Evolutionary conservation across 768 basidiomycete genomes (phyloP).

Genomic region (Pleurotus cornucopiae): DNA sequence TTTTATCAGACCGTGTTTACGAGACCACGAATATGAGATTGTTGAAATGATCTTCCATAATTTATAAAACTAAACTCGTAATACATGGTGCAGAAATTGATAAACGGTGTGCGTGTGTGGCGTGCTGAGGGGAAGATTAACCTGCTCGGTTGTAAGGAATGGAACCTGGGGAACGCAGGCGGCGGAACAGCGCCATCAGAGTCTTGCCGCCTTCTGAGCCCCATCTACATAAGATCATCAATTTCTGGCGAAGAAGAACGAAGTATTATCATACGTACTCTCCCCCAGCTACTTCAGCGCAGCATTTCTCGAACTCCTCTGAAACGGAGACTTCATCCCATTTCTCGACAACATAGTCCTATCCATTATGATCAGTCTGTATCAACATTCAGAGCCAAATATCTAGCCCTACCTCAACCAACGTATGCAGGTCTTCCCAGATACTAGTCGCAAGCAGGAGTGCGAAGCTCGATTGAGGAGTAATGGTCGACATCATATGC

Average conservation of each 20-base stretch:
- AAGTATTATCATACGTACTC: slow-evolving; percentile 43
- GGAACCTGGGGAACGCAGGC: slow-evolving; percentile 54
- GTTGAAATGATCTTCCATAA: no score
- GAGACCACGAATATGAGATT: no score
- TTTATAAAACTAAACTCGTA: no score
- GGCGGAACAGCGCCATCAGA: slow-evolving; percentile 60
- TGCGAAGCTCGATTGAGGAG: slow-evolving; percentile 62
- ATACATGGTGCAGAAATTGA: no score
- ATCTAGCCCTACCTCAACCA: slow-evolving; percentile 57
- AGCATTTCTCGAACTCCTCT: slow-evolving; percentile 65
- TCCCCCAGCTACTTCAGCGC: slow-evolving; percentile 68
- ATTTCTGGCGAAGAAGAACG: slow-evolving; percentile 1
- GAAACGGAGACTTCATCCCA: slow-evolving; percentile 68
- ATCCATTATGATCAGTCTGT: slow-evolving; percentile 8
- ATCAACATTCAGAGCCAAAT: slow-evolving; percentile 4
- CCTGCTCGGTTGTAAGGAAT: slow-evolving; percentile 14
- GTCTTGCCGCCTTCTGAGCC: slow-evolving; percentile 69
- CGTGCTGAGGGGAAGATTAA: not conserved
- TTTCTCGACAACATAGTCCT: slow-evolving; percentile 75
- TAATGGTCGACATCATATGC: slow-evolving; percentile 68
- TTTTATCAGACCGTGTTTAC: no score
- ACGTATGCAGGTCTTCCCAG: slow-evolving; percentile 59
- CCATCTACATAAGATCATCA: slow-evolving; percentile 42
- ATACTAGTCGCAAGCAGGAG: slow-evolving; percentile 62
- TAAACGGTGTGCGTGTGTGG: no score